Percentiles rank a stretch among this genome's conserved stretches.
These are phyloP conservation scores for Candida sp. DNA, from an alignment of 1,139 yeast genomes.

Conservation along the genomic window DNA sequence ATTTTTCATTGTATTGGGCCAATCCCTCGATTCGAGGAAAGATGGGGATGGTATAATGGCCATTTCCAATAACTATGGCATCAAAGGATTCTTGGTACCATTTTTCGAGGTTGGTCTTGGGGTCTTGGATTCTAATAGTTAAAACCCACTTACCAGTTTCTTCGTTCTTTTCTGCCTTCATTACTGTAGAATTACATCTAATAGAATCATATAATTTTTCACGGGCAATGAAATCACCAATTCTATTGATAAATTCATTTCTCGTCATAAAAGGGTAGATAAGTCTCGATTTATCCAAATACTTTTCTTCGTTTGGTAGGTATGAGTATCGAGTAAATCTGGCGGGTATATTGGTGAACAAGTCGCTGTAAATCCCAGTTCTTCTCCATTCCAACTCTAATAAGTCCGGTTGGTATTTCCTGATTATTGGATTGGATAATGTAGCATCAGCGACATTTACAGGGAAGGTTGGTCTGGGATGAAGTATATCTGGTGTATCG, in stretches of 20 bases:
- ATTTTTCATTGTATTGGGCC: constrained; percentile 39
- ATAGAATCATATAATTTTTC: constrained; percentile 29
- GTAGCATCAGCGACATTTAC: constrained; percentile 10
- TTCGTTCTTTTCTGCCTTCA: constrained; percentile 24
- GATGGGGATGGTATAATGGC: constrained; percentile 52
- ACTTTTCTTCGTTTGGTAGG: constrained; percentile 25
- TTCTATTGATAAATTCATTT: constrained; percentile 29
- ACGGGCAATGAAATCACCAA: constrained; percentile 23
- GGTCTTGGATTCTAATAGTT: constrained; percentile 24
- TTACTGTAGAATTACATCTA: constrained; percentile 38
- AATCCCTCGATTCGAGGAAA: constrained; percentile 52
- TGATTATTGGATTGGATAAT: constrained; percentile 14
- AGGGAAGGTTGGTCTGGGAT: constrained; percentile 19
- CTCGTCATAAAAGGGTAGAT: constrained; percentile 41
- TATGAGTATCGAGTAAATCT: constrained; percentile 42
- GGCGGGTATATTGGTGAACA: constrained; percentile 47
- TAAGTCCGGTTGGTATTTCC: constrained; percentile 8
- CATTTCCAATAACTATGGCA: constrained; percentile 50
- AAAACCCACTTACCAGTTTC: constrained; percentile 41
- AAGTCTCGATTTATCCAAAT: constrained; percentile 17
- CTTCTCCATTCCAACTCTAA: constrained; percentile 33
- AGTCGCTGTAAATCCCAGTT: constrained; percentile 39
- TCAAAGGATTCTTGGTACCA: constrained; percentile 46
- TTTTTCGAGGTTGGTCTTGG: constrained; percentile 15
- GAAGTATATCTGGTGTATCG: constrained; percentile 20